Percentiles rank a stretch among this genome's conserved stretches.
Evolutionary conservation across 306 rosid species (phyloP).

Genomic region (Quercus berberidifolia): DNA sequence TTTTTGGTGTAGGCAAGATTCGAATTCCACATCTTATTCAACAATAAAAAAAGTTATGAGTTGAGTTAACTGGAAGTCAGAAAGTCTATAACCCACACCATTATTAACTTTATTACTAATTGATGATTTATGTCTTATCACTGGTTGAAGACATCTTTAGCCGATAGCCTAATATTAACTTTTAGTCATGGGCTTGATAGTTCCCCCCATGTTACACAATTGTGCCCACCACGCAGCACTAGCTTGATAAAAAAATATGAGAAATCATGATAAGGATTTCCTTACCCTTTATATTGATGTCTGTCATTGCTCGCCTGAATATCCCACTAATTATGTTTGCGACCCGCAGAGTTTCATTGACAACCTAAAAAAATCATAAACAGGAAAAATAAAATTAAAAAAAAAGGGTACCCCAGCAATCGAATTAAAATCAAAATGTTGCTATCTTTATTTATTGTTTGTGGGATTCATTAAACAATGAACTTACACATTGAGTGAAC

Average conservation of each 20-base stretch:
- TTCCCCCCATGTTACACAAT: no score
- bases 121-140: no score
- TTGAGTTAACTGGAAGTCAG: rapidly evolving
- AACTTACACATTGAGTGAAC: slow-evolving; percentile 89
- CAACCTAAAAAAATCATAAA: slow-evolving; percentile 45
- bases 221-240: no score
- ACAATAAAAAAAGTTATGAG: no score
- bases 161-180: no score
- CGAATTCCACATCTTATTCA: no score
- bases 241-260: no score
- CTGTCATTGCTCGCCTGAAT: slow-evolving; percentile 74
- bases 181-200: no score
- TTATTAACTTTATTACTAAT: no score
- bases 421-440: background rate
- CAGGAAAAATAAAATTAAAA: background rate
- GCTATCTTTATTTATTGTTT: background rate
- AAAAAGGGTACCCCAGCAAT: background rate
- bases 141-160: no score
- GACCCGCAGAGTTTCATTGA: slow-evolving; percentile 81
- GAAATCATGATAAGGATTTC: background rate
- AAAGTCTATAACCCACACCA: no score
- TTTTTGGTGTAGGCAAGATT: rapidly evolving
- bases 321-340: slow-evolving; percentile 87
- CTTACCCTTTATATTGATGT: slow-evolving; percentile 73
- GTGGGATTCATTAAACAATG: background rate